Evolutionary conservation across 345 rosid genomes (phyloP), one percentile per base, ranked within the genome.

Genomic region (Triadica sebifera): DNA sequence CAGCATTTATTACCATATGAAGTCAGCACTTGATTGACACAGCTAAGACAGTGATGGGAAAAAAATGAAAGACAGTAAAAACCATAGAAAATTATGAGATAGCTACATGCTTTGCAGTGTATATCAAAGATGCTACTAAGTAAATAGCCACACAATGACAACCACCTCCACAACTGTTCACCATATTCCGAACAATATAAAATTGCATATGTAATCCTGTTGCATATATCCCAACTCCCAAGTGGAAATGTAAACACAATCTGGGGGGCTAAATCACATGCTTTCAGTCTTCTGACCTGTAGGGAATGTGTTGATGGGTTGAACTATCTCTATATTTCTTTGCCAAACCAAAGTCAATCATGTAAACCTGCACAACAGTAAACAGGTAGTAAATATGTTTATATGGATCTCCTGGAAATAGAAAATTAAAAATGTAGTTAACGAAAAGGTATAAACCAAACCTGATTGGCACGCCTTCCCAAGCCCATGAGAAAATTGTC

Each of bases 401-500:
- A 37, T 11, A 71, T 65, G 49, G 46, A 20, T 6, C 47, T 41
- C 46, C 45, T 29, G 11, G 12, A 22, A 69, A 5, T 8, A 12
- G 16, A 22, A 56, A 45, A 41, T 16, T 8, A 29, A 15, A 38
- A 53, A 74, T 12, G 65, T 74, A 1, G 34, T 29, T 29, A 29
- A 29, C 34, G 34, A 74, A 62, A 59, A 1, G 55, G 19, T 71
- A 55, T 57, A 64, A 74, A 81, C 45, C 47, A 73, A 67, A 93
- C 98, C 98, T 88, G 93, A 83, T 91, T 91, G 3, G 94, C 96
- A 11, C 91, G 94, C 78, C 93, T 83, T 58, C 98, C 98, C 39
- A 93, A 89, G 50, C 98, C 98, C 96, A 91, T 93, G 9, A 93
- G 92, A 78, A 93, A 93, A 84, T 93, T 93, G 81, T 93, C 98